Conservation (phyloP, 1,139 yeast species). For the Dujonia santamariae region DNA sequence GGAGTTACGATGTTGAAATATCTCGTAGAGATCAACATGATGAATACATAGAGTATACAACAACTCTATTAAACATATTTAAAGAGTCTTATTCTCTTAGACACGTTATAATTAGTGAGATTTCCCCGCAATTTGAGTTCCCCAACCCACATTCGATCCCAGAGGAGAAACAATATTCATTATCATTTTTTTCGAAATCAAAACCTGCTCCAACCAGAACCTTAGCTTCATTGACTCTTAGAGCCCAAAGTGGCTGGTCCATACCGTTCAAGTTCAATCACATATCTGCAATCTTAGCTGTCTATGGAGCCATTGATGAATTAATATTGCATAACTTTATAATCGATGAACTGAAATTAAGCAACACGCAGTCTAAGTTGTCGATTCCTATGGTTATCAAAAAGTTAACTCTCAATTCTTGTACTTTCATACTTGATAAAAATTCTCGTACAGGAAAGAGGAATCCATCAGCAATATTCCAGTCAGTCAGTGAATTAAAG, state of each 20-base stretch:
- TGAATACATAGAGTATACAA: slow-evolving; percentile 25
- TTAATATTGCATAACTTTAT: slow-evolving; percentile 45
- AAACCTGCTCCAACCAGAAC: slow-evolving; percentile 16
- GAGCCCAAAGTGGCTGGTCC: slow-evolving; percentile 49
- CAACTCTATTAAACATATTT: slow-evolving; percentile 22
- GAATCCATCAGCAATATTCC: slow-evolving; percentile 23
- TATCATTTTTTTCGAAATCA: slow-evolving; percentile 8
- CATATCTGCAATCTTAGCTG: slow-evolving; percentile 26
- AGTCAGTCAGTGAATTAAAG: slow-evolving; percentile 30
- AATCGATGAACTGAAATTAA: slow-evolving; percentile 31
- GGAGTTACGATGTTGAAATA: slow-evolving; percentile 32
- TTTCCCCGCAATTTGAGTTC: slow-evolving; percentile 52
- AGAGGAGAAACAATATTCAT: slow-evolving; percentile 5
- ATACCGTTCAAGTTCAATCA: slow-evolving; percentile 40
- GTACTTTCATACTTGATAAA: slow-evolving; percentile 17
- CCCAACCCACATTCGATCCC: slow-evolving; percentile 22
- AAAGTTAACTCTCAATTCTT: slow-evolving; percentile 21
- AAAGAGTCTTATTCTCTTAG: slow-evolving; percentile 33
- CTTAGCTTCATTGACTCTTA: slow-evolving; percentile 24
- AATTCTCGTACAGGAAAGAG: slow-evolving; percentile 7
- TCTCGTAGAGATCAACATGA: slow-evolving; percentile 14
- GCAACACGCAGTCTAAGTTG: slow-evolving; percentile 8
- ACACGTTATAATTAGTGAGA: slow-evolving; percentile 31
- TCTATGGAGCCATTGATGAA: slow-evolving; percentile 45
- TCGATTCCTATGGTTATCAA: slow-evolving; percentile 14